Evolutionary conservation across 2,329 filamentous ascomycete species (phyloP).

Genomic region (Saccharata proteae): DNA sequence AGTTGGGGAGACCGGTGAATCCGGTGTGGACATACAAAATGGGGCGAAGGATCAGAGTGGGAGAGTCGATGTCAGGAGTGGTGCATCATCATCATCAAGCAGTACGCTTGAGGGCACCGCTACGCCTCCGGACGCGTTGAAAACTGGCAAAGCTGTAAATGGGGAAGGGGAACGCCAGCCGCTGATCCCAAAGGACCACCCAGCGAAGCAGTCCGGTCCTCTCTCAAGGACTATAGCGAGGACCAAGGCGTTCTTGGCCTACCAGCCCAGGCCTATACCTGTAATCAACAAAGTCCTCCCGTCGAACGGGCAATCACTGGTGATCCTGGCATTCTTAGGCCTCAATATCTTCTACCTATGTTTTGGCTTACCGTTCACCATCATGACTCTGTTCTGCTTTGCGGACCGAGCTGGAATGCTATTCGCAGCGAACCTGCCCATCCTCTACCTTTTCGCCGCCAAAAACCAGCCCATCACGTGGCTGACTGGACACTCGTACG

Average conservation of each 20-base stretch:
- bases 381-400: constrained; percentile 44
- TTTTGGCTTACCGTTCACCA: constrained; percentile 33
- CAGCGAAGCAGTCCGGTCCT: too few relatives aligned
- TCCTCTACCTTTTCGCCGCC: constrained; percentile 51
- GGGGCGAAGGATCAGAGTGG: constrained; percentile 3
- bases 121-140: constrained; percentile 19
- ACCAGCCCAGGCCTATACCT: constrained; percentile 46
- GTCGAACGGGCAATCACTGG: constrained; percentile 43
- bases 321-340: constrained; percentile 38
- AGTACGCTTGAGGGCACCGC: constrained; percentile 24
- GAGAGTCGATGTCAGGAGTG: constrained; percentile 8
- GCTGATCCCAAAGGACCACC: constrained; percentile 15
- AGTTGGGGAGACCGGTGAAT: neutral
- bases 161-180: constrained; percentile 20
- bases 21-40: neutral
- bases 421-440: constrained; percentile 38
- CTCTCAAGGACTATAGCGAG: too few relatives aligned
- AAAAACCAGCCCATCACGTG: constrained; percentile 53
- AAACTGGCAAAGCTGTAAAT: constrained; percentile 9
- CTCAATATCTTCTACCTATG: constrained; percentile 48
- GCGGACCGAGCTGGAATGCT: constrained; percentile 46
- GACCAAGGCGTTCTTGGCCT: too few relatives aligned
- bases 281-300: constrained; percentile 46
- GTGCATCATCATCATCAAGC: constrained; percentile 26
- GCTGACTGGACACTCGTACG: constrained; percentile 53